Conservation (phyloP, 768 basidiomycete genomes). For the Trametes cingulata region DNA sequence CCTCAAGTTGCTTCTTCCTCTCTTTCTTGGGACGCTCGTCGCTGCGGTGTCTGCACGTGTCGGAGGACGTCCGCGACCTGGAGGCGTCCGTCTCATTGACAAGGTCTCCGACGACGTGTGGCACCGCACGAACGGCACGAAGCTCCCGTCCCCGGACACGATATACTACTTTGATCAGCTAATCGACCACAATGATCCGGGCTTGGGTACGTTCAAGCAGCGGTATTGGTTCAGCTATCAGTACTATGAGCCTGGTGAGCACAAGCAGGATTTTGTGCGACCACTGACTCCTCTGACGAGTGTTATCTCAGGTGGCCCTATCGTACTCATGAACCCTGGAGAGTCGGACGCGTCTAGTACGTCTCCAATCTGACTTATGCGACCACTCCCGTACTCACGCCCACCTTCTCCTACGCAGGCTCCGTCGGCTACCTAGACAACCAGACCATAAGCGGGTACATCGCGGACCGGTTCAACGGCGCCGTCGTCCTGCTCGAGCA, state of each 20-base stretch:
- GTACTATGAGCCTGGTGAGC: conserved; percentile 51
- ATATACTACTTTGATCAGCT: conserved; percentile 54
- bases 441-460: conserved; percentile 55
- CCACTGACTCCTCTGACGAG: too few relatives aligned
- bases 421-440: conserved; percentile 57
- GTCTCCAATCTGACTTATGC: background rate
- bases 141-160: background rate
- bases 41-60: background rate
- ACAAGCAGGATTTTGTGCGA: background rate
- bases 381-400: too few relatives aligned
- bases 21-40: background rate
- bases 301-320: conserved; percentile 59
- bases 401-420: conserved; percentile 1
- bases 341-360: conserved; percentile 54
- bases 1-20: background rate
- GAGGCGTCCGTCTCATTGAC: background rate
- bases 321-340: conserved; percentile 66
- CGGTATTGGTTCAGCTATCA: conserved; percentile 74
- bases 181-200: conserved; percentile 53
- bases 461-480: conserved; percentile 63
- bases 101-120: background rate
- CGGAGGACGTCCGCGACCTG: too few relatives aligned
- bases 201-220: conserved; percentile 75
- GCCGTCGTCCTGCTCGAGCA: conserved; percentile 68
- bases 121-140: background rate